These are phyloP conservation scores for Sporobolomyces roseus DNA, from an alignment of 768 basidiomycete species.

Conservation along the genomic window DNA sequence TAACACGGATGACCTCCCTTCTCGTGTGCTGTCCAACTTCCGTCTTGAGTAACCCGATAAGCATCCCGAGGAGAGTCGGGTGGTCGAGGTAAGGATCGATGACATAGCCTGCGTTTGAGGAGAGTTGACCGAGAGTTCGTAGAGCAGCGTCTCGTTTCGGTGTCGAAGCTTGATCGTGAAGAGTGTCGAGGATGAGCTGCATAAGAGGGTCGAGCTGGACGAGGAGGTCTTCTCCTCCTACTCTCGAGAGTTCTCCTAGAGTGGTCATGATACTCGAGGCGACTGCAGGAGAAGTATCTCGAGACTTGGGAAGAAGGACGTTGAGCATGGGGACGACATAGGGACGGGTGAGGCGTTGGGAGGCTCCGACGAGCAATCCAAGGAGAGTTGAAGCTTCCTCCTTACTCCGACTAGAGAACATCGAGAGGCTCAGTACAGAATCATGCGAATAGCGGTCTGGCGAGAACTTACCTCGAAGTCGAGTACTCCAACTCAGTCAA, in stretches of 20 bases:
- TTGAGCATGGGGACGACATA: constrained; percentile 93
- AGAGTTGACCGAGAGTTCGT: constrained; percentile 88
- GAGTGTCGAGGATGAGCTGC: constrained; percentile 77
- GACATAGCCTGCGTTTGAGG: constrained; percentile 91
- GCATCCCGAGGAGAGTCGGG: constrained; percentile 78
- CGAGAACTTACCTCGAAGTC: constrained; percentile 65
- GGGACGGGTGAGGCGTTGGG: constrained; percentile 88
- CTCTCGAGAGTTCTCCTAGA: constrained; percentile 85
- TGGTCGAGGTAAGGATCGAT: constrained; percentile 85
- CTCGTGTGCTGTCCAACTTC: constrained; percentile 65
- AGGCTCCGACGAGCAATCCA: constrained; percentile 82
- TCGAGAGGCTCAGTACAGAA: no score
- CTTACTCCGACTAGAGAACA: constrained; percentile 52
- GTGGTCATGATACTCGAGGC: constrained; percentile 90
- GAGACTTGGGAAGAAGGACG: constrained; percentile 82
- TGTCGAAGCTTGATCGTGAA: constrained; percentile 76
- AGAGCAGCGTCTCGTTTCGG: constrained; percentile 87
- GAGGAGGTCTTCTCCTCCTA: constrained; percentile 85
- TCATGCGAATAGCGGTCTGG: no score
- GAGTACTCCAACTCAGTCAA: constrained; percentile 96
- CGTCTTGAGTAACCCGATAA: constrained; percentile 77
- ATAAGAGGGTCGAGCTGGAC: constrained; percentile 81
- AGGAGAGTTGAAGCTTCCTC: constrained; percentile 91
- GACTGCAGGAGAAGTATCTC: constrained; percentile 77
- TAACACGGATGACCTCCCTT: constrained; percentile 86